Conservation (phyloP, 257 asterid species). For the Mentha longifolia region DNA sequence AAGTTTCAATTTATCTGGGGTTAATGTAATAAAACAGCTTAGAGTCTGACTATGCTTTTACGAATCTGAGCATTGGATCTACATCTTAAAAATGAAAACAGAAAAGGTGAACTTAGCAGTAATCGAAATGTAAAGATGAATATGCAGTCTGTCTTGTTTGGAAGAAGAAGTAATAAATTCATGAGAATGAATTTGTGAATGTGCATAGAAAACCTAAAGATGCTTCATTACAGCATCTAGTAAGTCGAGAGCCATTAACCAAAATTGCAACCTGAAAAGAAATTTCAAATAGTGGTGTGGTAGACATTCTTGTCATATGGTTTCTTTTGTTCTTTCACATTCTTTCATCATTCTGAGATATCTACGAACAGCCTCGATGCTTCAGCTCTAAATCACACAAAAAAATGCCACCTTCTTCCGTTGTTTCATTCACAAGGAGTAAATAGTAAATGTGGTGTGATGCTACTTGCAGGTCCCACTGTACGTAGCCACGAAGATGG, state of each 20-base stretch:
- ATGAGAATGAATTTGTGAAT: too few relatives aligned
- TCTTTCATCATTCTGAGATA: not conserved
- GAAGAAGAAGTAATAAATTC: too few relatives aligned
- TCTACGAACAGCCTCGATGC: not conserved
- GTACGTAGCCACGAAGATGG: conserved; percentile 96
- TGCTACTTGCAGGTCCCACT: conserved; percentile 68
- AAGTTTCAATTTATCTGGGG: too few relatives aligned
- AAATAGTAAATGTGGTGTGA: not conserved
- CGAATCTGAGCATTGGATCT: too few relatives aligned
- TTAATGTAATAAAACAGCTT: too few relatives aligned
- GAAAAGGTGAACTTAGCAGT: not conserved
- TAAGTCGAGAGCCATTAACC: too few relatives aligned
- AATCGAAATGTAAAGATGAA: not conserved
- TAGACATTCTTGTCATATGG: not conserved
- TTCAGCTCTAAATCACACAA: too few relatives aligned
- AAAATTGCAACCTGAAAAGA: too few relatives aligned
- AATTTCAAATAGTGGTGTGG: too few relatives aligned
- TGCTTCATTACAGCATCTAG: too few relatives aligned
- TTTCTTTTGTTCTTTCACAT: not conserved
- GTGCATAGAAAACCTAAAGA: too few relatives aligned
- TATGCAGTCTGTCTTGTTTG: not conserved
- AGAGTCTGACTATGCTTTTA: too few relatives aligned
- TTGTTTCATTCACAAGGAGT: not conserved
- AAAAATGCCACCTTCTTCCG: not conserved
- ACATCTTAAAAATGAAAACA: not conserved